Conservation (phyloP, 225 moss, liverwort and hornwort genomes). For the Thuidium tamariscinum region DNA sequence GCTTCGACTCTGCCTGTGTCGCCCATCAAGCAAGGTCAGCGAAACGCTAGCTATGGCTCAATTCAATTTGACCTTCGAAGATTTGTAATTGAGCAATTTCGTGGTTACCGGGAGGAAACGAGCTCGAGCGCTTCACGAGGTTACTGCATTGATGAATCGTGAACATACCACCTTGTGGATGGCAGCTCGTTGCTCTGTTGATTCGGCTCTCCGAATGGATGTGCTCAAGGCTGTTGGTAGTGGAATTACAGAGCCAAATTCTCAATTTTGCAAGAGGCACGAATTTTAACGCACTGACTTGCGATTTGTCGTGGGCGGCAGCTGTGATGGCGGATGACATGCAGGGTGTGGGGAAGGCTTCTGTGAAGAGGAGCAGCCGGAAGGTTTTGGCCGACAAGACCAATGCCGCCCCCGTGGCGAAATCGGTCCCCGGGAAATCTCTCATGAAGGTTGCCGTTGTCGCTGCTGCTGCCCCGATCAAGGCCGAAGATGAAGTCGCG, state of each 20-base stretch:
- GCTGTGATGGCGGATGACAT: neutral
- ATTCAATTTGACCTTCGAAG: no score
- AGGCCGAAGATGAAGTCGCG: neutral
- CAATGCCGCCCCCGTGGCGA: neutral
- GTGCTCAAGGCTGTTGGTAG: neutral
- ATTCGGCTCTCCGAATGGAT: no score
- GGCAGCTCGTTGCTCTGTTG: neutral
- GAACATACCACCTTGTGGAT: no score
- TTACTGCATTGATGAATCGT: neutral
- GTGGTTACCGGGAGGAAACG: neutral
- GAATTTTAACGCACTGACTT: neutral
- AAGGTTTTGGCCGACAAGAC: slow-evolving; percentile 30
- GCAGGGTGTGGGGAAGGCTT: neutral
- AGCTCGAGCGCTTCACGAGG: no score
- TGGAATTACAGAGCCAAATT: no score
- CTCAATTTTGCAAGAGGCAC: no score
- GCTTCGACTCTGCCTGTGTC: neutral
- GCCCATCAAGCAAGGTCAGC: neutral
- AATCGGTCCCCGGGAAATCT: neutral
- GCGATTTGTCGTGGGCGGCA: neutral
- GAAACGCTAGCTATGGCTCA: neutral
- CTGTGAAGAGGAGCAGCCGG: neutral
- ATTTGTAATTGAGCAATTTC: neutral
- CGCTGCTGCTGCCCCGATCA: neutral
- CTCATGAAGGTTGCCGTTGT: neutral